Evolutionary conservation across 768 basidiomycete species (phyloP).

Genomic region (Tylopilus balloui): DNA sequence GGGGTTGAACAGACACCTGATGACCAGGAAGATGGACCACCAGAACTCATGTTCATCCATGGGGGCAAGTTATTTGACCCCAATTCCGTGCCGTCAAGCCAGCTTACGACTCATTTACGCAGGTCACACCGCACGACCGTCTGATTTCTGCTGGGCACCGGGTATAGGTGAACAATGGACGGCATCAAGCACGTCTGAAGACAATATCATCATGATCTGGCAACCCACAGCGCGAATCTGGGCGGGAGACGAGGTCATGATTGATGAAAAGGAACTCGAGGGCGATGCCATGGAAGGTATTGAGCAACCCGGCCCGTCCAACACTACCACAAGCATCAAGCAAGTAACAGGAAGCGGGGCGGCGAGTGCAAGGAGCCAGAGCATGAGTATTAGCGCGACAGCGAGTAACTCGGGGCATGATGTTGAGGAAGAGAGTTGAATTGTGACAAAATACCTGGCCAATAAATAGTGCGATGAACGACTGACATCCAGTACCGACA

Average conservation of each 20-base stretch:
- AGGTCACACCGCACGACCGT: slow-evolving; percentile 87
- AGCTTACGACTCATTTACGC: slow-evolving; percentile 3
- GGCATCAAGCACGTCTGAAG: slow-evolving; percentile 84
- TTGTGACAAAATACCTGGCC: slow-evolving; percentile 5
- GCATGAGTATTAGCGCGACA: slow-evolving; percentile 56
- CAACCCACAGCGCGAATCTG: slow-evolving; percentile 93
- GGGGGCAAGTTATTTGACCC: slow-evolving; percentile 56
- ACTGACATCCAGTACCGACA: slow-evolving; percentile 6
- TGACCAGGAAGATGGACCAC: slow-evolving; percentile 97
- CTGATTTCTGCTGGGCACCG: slow-evolving; percentile 96
- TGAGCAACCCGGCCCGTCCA: slow-evolving; percentile 38
- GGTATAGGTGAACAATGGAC: slow-evolving; percentile 81
- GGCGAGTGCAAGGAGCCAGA: slow-evolving; percentile 49
- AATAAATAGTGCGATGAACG: slow-evolving; percentile 11
- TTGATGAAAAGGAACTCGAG: slow-evolving; percentile 84
- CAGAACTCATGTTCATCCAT: slow-evolving; percentile 93
- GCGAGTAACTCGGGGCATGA: slow-evolving; percentile 50
- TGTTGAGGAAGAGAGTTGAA: slow-evolving; percentile 32
- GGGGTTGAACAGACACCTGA: slow-evolving; percentile 97
- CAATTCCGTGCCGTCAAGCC: neutral
- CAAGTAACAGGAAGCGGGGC: slow-evolving; percentile 26
- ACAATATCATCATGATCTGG: slow-evolving; percentile 97
- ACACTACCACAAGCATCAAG: slow-evolving; percentile 14
- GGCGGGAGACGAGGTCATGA: slow-evolving; percentile 83
- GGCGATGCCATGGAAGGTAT: slow-evolving; percentile 73